These are phyloP conservation scores for Saccharomyces pastorianus DNA, from an alignment of 1,139 yeast species.

Conservation along the genomic window DNA sequence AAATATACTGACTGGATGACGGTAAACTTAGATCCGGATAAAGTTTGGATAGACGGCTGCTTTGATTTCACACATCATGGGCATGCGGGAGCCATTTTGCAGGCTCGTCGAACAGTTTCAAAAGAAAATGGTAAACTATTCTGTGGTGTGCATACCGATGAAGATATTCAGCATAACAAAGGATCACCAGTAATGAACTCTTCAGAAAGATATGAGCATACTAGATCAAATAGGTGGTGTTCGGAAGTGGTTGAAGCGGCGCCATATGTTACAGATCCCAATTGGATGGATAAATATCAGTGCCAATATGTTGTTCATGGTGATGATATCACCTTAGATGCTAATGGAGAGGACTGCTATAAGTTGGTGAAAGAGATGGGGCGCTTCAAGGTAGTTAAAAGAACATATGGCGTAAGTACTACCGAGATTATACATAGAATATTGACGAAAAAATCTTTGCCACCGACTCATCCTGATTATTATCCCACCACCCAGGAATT, in stretches of 20 bases:
- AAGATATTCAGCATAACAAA: slow-evolving; percentile 70
- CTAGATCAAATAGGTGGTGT: slow-evolving; percentile 86
- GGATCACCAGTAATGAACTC: slow-evolving; percentile 82
- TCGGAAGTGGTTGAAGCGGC: slow-evolving; percentile 67
- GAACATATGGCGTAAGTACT: slow-evolving; percentile 91
- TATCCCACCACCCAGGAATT: slow-evolving; percentile 34
- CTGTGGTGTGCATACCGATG: slow-evolving; percentile 89
- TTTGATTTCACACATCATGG: slow-evolving; percentile 97
- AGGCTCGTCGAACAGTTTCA: slow-evolving; percentile 46
- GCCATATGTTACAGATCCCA: slow-evolving; percentile 91
- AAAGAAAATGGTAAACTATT: slow-evolving; percentile 42
- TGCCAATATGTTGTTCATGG: slow-evolving; percentile 94
- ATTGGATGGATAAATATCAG: slow-evolving; percentile 60
- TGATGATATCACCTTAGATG: slow-evolving; percentile 94
- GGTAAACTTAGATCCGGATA: slow-evolving; percentile 1
- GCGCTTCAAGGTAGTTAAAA: slow-evolving; percentile 77
- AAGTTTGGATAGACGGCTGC: slow-evolving; percentile 94
- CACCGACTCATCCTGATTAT: slow-evolving; percentile 10
- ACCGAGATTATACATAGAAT: slow-evolving; percentile 93
- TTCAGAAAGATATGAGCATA: slow-evolving; percentile 72
- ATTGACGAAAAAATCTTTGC: slow-evolving; percentile 39
- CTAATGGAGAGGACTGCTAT: slow-evolving; percentile 89
- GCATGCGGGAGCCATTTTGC: slow-evolving; percentile 93
- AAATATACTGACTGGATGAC: not conserved
- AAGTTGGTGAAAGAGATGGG: slow-evolving; percentile 75